Evolutionary conservation across 2,329 filamentous ascomycete genomes (phyloP), one percentile per base, ranked within the genome.

Genomic region (Trichoderma simmonsii): DNA sequence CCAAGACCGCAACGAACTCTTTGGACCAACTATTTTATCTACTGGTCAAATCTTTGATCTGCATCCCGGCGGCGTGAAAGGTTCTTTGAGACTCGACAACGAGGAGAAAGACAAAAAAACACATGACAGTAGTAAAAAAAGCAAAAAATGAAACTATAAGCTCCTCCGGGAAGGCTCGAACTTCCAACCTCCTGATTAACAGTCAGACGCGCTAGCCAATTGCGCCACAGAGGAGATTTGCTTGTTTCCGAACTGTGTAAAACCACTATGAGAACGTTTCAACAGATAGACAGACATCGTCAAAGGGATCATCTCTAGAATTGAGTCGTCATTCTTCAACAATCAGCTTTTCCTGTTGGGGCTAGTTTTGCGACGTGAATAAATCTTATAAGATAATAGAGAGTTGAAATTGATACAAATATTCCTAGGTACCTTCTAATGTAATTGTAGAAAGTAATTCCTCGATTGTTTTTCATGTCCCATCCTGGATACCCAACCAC

Each of bases 151-250:
- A 51, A 54, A 30, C 36, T 15, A 8, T 18, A 14, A 36, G 30
- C 72, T 73, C 72, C 72, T 67, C 72, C 69, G 65, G 72, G 72
- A 73, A 73, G 72, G 72, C 72, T 73, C 69, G 72, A 73, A 73
- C 72, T 73, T 73, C 72, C 72, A 73, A 73, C 72, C 72, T 73
- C 72, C 72, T 73, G 72, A 73, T 73, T 87, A 87, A 87, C 86
- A 87, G 86, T 87, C 86, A 84, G 83, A 87, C 86, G 86, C 86
- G 85, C 86, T 87, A 87, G 84, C 86, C 86, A 87, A 85, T 78
- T 83, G 82, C 75, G 82, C 82, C 81, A 89, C 85, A 73, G 76
- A 76, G 75, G 76, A 77, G 54, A 57, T n/a, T 71, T 34, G 28
- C 24, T 59, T 68, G 54, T 21, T 48, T 43, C 32, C 6, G 21